phyloP scores from a whole-genome alignment of 2,329 filamentous ascomycete genomes.

The Samsoniella hepiali region DNA sequence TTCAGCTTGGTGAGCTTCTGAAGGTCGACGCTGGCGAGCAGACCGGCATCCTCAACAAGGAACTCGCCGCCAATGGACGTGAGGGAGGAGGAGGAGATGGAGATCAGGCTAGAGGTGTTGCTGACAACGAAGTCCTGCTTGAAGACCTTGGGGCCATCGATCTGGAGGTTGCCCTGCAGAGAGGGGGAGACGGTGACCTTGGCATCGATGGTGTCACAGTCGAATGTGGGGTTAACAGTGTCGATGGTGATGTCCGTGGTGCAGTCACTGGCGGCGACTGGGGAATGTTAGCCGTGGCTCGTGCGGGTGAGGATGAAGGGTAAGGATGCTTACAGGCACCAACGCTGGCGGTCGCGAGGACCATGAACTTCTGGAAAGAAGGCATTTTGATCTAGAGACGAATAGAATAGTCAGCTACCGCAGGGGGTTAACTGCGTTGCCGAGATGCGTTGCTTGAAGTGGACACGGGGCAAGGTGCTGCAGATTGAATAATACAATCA shows the following conservation, averaged over 20 bases:
- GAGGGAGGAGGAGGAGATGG: conserved; percentile 60
- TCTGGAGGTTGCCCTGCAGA: conserved; percentile 54
- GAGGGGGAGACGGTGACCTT: conserved; percentile 60
- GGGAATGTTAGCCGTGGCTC: background rate
- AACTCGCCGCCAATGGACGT: conserved; percentile 67
- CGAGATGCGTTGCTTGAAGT: conserved; percentile 8
- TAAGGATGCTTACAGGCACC: background rate
- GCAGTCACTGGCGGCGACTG: conserved; percentile 32
- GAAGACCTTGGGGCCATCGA: conserved; percentile 59
- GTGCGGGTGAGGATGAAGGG: background rate
- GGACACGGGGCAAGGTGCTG: background rate
- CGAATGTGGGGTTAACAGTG: conserved; percentile 54
- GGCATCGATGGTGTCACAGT: conserved; percentile 65
- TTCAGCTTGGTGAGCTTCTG: conserved; percentile 61
- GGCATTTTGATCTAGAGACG: conserved; percentile 23
- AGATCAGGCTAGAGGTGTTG: conserved; percentile 56
- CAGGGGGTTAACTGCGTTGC: background rate
- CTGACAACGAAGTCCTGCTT: conserved; percentile 60
- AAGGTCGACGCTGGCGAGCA: conserved; percentile 67
- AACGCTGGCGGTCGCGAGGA: conserved; percentile 12
- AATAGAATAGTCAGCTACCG: background rate
- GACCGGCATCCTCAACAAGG: conserved; percentile 63
- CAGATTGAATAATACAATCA: background rate
- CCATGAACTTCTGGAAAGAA: conserved; percentile 30
- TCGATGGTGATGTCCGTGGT: conserved; percentile 60